Evolutionary conservation across 2,329 filamentous ascomycete species (phyloP).

Genomic region (Magnaporthiopsis incrustans): DNA sequence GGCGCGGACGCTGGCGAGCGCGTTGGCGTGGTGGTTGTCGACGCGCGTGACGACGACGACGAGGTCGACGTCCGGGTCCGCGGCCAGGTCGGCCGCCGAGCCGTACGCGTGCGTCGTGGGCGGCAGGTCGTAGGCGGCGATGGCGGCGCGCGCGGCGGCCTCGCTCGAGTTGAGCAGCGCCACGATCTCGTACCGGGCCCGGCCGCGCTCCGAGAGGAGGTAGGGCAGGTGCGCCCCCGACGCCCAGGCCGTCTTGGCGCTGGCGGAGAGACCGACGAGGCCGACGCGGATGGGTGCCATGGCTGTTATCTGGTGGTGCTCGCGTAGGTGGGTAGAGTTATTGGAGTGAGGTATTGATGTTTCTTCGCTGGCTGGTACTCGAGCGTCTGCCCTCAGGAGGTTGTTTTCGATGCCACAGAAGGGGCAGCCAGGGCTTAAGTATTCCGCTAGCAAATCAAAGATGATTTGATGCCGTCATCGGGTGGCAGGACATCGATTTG

Average conservation of each 20-base stretch:
- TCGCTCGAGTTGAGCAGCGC: conserved; percentile 44
- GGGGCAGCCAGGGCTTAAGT: too few relatives aligned
- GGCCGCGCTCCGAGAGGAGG: conserved; percentile 37
- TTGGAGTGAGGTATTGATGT: too few relatives aligned
- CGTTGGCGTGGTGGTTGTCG: conserved; percentile 39
- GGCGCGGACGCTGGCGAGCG: conserved; percentile 37
- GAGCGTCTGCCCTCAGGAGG: too few relatives aligned
- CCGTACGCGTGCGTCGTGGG: conserved; percentile 39
- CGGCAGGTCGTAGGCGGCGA: conserved; percentile 30
- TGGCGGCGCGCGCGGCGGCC: conserved; percentile 35
- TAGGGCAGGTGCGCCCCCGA: conserved; percentile 48
- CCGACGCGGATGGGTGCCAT: conserved; percentile 11
- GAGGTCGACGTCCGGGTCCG: conserved; percentile 42
- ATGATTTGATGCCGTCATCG: too few relatives aligned
- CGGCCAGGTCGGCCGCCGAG: conserved; percentile 36
- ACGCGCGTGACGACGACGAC: conserved; percentile 36
- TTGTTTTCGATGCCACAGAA: too few relatives aligned
- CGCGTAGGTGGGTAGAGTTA: too few relatives aligned
- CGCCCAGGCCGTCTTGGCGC: conserved; percentile 10
- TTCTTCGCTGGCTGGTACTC: too few relatives aligned
- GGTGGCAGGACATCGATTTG: too few relatives aligned
- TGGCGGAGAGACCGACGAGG: conserved; percentile 12
- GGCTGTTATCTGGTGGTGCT: not conserved
- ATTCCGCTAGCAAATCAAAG: too few relatives aligned
- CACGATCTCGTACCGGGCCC: conserved; percentile 36